These are phyloP conservation scores for Bryum argenteum DNA, from an alignment of 225 moss, liverwort and hornwort species.

Conservation along the genomic window DNA sequence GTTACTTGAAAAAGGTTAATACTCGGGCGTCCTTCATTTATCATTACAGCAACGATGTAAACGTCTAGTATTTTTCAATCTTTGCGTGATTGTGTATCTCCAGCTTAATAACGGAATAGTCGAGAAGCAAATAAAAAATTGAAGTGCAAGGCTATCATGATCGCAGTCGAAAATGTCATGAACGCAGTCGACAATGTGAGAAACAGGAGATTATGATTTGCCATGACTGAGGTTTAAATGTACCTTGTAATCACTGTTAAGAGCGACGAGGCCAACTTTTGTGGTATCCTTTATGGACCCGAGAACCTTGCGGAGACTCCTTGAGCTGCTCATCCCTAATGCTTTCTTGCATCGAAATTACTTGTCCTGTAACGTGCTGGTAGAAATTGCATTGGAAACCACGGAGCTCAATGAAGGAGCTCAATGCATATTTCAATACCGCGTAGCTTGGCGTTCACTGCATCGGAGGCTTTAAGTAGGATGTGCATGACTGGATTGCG, in stretches of 20 bases:
- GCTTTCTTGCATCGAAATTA: constrained; percentile 21
- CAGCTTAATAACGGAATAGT: not conserved
- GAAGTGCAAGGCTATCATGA: not conserved
- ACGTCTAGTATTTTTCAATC: not conserved
- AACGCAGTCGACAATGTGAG: not conserved
- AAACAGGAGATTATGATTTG: not conserved
- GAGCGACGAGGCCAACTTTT: constrained; percentile 56
- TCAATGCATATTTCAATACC: constrained; percentile 1
- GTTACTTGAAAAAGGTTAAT: not conserved
- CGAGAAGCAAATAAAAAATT: not conserved
- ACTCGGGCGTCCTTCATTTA: not conserved
- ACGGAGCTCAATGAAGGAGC: constrained; percentile 30
- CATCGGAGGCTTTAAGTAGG: constrained; percentile 1
- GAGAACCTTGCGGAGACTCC: constrained; percentile 53
- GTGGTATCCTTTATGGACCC: constrained; percentile 61
- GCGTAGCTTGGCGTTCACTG: constrained; percentile 6
- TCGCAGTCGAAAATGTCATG: not conserved
- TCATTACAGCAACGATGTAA: not conserved
- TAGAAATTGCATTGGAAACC: constrained; percentile 7
- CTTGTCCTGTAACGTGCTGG: constrained; percentile 22
- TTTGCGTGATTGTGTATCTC: not conserved
- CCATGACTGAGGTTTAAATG: not conserved
- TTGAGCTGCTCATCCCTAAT: constrained; percentile 51
- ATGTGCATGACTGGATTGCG: not conserved
- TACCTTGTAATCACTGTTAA: constrained; percentile 66